A percentile compares a stretch with the other conserved stretches of the same genome.
Conservation (phyloP, 768 basidiomycete genomes). For the Termitomyces titanicus region DNA sequence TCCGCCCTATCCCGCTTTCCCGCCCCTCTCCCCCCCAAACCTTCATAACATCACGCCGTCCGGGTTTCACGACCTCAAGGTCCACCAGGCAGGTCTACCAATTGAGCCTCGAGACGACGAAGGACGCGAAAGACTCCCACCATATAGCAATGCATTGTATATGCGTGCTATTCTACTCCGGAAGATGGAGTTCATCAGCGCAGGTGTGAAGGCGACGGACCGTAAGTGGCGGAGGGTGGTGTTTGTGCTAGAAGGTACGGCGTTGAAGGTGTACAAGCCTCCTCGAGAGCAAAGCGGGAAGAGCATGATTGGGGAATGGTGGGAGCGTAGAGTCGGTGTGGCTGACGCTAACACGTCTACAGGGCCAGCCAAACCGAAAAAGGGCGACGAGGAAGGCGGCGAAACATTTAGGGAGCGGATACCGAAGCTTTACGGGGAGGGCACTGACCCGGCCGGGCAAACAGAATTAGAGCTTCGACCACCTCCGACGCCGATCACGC, state of each 20-base stretch:
- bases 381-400: slow-evolving; percentile 17
- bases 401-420: slow-evolving; percentile 17
- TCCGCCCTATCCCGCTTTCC: slow-evolving; percentile 60
- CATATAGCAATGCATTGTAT: slow-evolving; percentile 79
- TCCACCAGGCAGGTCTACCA: neutral
- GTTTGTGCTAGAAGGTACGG: slow-evolving; percentile 91
- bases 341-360: slow-evolving; percentile 45
- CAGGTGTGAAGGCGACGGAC: slow-evolving; percentile 85
- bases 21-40: slow-evolving; percentile 5
- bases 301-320: slow-evolving; percentile 66
- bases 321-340: slow-evolving; percentile 75
- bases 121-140: slow-evolving; percentile 74
- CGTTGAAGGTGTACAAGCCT: slow-evolving; percentile 68
- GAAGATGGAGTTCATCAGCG: slow-evolving; percentile 89
- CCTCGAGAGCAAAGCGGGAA: slow-evolving; percentile 38
- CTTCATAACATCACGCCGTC: slow-evolving; percentile 9
- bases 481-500: slow-evolving; percentile 9
- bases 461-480: slow-evolving; percentile 15
- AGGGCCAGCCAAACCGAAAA: slow-evolving; percentile 17
- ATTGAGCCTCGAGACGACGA: slow-evolving; percentile 72
- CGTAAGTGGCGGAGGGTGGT: slow-evolving; percentile 88
- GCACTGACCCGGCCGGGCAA: slow-evolving; percentile 12
- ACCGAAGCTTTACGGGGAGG: slow-evolving; percentile 16
- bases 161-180: slow-evolving; percentile 79
- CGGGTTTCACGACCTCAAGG: neutral